Base-by-base conservation (phyloP, 2,329 filamentous ascomycete species). In the Pezicula rhizophila region DNA sequence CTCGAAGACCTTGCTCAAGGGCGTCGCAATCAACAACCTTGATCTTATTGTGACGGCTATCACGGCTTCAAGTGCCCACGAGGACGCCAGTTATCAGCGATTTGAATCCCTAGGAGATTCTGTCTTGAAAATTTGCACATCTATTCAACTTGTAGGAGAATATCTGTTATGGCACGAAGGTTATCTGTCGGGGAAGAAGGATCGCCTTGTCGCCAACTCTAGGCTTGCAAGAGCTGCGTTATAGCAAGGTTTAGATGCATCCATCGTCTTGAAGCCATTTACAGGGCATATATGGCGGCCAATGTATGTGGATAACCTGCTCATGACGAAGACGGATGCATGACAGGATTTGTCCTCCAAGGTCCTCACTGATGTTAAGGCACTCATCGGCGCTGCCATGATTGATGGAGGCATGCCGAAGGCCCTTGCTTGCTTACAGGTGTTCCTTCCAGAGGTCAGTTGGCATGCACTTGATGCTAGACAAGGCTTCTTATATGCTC, bases 21-120 rank as follows among this genome's bases (percentile, higher is more conserved):
- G 69, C 2, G 66, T 89, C 1, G 60, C 64, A 0, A 76, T 92
- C 33, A 64, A 65, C 0, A 66, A 85, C 53, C 54, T 79, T 3
- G 66, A 69, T 1, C 68, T 85, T 31, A 62, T 95, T 0, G 63
- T 82, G 1, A 82, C 80, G 8, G 89, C 91, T 1, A 84, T 95
- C 44, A 87, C 78, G 45, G 73, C 87, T 0, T 79, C 83, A 0
- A 73, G 73, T 1, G 81, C 87, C 0, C 61, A 66, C 2, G 80
- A 83, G 42, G 64, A 69, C 1, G 75, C 74, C 0, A 78, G 96
- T 55, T 96, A 96, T 61, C 86, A 97, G 59, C 75, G 86, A 2
- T 71, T 95, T 0, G 93, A 97, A 63, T 95, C 95, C 57, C 70
- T 96, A 0, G 93, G 93, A 0, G 92, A 97, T 60, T 82, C 82